These are phyloP conservation scores for Capsicum baccatum DNA, from an alignment of 257 asterid species.

Conservation along the genomic window DNA sequence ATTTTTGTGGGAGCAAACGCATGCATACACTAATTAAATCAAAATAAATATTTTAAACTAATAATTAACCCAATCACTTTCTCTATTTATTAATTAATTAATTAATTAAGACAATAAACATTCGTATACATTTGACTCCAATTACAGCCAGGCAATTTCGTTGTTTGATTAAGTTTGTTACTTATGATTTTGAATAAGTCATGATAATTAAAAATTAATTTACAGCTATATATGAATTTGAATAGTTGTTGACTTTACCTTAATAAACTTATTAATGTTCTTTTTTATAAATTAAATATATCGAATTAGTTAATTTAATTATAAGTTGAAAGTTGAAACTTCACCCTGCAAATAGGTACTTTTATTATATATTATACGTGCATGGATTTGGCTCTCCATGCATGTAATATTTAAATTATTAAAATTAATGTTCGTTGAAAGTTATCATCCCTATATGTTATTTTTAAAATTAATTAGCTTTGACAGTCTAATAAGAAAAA, in stretches of 20 bases:
- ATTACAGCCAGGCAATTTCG: background rate
- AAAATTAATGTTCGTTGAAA: background rate
- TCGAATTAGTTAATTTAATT: background rate
- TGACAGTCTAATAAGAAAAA: background rate
- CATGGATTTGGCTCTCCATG: constrained; percentile 4
- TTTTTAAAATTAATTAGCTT: background rate
- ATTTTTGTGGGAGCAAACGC: background rate
- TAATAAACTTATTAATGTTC: background rate
- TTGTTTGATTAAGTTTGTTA: constrained; percentile 14
- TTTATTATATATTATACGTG: background rate
- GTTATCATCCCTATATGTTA: background rate
- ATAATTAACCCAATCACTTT: background rate
- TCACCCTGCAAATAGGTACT: background rate
- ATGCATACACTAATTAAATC: background rate
- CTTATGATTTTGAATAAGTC: constrained; percentile 23
- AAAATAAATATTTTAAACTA: background rate
- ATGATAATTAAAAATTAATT: background rate
- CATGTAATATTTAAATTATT: constrained; percentile 20
- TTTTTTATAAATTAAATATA: background rate
- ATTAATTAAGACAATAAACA: background rate
- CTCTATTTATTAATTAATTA: background rate
- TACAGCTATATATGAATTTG: background rate
- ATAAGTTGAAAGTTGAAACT: background rate
- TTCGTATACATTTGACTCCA: background rate
- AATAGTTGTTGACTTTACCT: background rate